Percentiles rank a stretch among this genome's conserved stretches.
These are phyloP conservation scores for Pisolithus orientalis DNA, from an alignment of 768 basidiomycete species.

Conservation along the genomic window DNA sequence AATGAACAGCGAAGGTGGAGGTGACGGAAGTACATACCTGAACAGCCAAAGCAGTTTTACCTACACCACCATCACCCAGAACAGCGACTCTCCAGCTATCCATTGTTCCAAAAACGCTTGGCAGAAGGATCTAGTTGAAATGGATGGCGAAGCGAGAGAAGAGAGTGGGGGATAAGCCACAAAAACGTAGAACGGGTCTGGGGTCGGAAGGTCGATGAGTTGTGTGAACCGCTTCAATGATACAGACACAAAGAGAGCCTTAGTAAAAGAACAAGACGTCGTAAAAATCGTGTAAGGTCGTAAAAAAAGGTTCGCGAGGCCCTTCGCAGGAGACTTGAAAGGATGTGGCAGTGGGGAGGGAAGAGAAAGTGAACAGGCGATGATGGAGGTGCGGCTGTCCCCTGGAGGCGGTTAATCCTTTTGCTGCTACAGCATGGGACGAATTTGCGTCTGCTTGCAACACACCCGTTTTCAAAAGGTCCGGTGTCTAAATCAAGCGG, in stretches of 20 bases:
- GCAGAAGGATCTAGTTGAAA: slow-evolving; percentile 13
- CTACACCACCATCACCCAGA: slow-evolving; percentile 94
- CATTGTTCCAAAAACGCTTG: slow-evolving; percentile 41
- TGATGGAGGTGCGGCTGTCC: slow-evolving; percentile 26
- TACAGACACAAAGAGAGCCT: slow-evolving; percentile 36
- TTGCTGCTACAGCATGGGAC: slow-evolving; percentile 20
- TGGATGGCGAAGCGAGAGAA: slow-evolving; percentile 21
- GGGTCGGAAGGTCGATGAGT: slow-evolving; percentile 17
- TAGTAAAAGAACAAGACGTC: slow-evolving; percentile 41
- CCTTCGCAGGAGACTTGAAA: slow-evolving; percentile 21
- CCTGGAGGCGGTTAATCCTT: slow-evolving; percentile 29
- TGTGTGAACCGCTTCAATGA: slow-evolving; percentile 9
- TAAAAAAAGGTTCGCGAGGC: slow-evolving; percentile 37
- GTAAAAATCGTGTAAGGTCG: slow-evolving; percentile 64
- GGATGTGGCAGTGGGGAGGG: slow-evolving; percentile 11
- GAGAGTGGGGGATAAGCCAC: slow-evolving; percentile 5
- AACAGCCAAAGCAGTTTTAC: slow-evolving; percentile 93
- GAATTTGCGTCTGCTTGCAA: slow-evolving; percentile 17
- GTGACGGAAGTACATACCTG: slow-evolving; percentile 51
- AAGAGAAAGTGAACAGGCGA: slow-evolving; percentile 27
- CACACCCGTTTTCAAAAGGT: slow-evolving; percentile 11
- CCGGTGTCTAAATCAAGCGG: slow-evolving; percentile 9
- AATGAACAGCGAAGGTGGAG: slow-evolving; percentile 1
- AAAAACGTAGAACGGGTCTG: slow-evolving; percentile 12
- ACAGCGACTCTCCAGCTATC: slow-evolving; percentile 96